phyloP scores from a whole-genome alignment of 352 stramenopile genomes.

The Phytophthora idaei region DNA sequence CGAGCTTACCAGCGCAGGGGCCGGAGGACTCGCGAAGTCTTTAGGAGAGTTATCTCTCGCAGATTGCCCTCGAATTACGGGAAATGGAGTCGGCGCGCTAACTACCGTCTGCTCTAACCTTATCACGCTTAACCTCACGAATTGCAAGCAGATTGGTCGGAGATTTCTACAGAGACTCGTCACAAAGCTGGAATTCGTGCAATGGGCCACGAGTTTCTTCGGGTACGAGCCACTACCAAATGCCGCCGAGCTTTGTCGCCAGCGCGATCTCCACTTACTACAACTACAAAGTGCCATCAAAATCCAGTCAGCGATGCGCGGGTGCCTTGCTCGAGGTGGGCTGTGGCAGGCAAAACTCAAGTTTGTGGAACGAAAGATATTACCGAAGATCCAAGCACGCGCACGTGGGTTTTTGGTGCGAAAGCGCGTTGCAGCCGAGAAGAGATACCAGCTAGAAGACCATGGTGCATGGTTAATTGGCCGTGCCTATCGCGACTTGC shows the following conservation, averaged over 20 bases:
- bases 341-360: slow-evolving; percentile 73
- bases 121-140: slow-evolving; percentile 87
- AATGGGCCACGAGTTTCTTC: slow-evolving; percentile 83
- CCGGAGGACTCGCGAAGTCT: slow-evolving; percentile 31
- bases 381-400: slow-evolving; percentile 82
- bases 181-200: slow-evolving; percentile 78
- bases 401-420: slow-evolving; percentile 79
- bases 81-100: slow-evolving; percentile 69
- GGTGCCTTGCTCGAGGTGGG: slow-evolving; percentile 75
- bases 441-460: slow-evolving; percentile 36
- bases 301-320: slow-evolving; percentile 86
- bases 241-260: slow-evolving; percentile 67
- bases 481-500: slow-evolving; percentile 55
- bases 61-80: slow-evolving; percentile 73
- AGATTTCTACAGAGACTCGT: slow-evolving; percentile 79
- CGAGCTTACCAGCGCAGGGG: slow-evolving; percentile 41
- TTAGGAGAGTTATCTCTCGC: slow-evolving; percentile 65
- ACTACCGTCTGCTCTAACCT: slow-evolving; percentile 69
- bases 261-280: slow-evolving; percentile 58
- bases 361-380: slow-evolving; percentile 62
- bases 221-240: slow-evolving; percentile 88
- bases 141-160: slow-evolving; percentile 71
- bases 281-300: slow-evolving; percentile 57
- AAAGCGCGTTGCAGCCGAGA: slow-evolving; percentile 44
- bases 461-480: slow-evolving; percentile 48